Conservation (phyloP, 225 moss, liverwort and hornwort genomes). For the Physcomitrium patens region DNA sequence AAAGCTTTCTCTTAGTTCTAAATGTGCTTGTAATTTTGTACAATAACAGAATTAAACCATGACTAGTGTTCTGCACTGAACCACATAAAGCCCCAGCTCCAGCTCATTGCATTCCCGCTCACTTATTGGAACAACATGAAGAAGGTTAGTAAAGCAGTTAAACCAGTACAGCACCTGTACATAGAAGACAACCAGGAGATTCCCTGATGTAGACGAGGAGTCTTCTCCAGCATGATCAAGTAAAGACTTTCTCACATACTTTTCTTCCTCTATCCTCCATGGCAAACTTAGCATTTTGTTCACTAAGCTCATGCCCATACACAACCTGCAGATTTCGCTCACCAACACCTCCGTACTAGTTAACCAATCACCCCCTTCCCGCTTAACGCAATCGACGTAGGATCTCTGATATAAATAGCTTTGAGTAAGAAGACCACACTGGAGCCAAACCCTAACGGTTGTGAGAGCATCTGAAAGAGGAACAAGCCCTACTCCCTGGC, state of each 20-base stretch:
- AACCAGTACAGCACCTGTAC: constrained; percentile 50
- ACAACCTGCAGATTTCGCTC: constrained; percentile 75
- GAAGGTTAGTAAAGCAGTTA: neutral
- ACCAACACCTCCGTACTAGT: constrained; percentile 67
- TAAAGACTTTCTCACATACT: constrained; percentile 59
- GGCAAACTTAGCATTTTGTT: constrained; percentile 70
- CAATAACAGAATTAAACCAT: constrained; percentile 5
- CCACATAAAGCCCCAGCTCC: neutral
- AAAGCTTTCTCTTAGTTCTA: no score
- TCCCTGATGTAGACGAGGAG: constrained; percentile 69
- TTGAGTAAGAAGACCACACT: constrained; percentile 74
- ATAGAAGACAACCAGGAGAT: constrained; percentile 69
- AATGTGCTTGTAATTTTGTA: no score
- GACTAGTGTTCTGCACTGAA: constrained; percentile 1
- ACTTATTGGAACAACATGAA: neutral
- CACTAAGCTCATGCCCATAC: constrained; percentile 49
- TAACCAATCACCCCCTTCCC: constrained; percentile 67
- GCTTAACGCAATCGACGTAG: constrained; percentile 65
- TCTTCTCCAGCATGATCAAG: constrained; percentile 69
- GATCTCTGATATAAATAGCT: constrained; percentile 75
- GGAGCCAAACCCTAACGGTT: constrained; percentile 69
- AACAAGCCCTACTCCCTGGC: constrained; percentile 45
- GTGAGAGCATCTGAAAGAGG: constrained; percentile 72
- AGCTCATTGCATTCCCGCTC: neutral
- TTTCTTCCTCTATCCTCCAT: constrained; percentile 82